Percentiles rank a stretch among this genome's conserved stretches.
Conservation (phyloP, 2,329 filamentous ascomycete species). For the Aureobasidium melanogenum region DNA sequence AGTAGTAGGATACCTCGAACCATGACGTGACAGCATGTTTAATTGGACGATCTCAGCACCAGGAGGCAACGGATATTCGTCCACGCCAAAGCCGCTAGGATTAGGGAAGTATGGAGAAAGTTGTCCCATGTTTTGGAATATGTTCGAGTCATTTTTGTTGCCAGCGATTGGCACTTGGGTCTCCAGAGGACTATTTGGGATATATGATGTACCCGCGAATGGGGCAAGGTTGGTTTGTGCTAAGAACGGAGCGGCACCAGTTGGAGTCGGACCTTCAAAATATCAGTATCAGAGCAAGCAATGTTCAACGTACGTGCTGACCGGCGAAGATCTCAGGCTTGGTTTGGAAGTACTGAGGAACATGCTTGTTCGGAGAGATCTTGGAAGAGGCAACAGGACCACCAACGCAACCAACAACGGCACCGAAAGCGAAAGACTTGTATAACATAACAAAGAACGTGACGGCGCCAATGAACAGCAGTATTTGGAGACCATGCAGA, state of each 20-base stretch:
- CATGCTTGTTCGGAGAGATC: constrained; percentile 22
- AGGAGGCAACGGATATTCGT: constrained; percentile 59
- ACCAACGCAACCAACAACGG: constrained; percentile 18
- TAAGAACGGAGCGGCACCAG: constrained; percentile 59
- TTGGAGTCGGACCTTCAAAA: constrained; percentile 54
- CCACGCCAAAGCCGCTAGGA: constrained; percentile 60
- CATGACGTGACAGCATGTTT: constrained; percentile 65
- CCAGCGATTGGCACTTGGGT: constrained; percentile 60
- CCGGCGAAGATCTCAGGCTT: constrained; percentile 44
- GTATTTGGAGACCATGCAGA: constrained; percentile 13
- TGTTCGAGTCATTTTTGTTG: constrained; percentile 49
- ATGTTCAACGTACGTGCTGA: constrained; percentile 11
- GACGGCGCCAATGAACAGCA: constrained; percentile 18
- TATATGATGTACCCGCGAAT: constrained; percentile 51
- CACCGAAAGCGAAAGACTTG: constrained; percentile 23
- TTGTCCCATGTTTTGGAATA: constrained; percentile 63
- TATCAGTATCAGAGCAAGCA: not conserved
- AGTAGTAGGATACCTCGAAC: constrained; percentile 61
- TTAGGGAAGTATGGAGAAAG: constrained; percentile 63
- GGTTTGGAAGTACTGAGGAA: constrained; percentile 58
- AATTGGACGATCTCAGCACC: constrained; percentile 62
- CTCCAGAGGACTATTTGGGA: constrained; percentile 61
- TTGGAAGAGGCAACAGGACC: constrained; percentile 15
- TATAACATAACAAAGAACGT: constrained; percentile 26
- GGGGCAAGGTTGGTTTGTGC: constrained; percentile 62